Percentiles rank a stretch among this genome's conserved stretches.
These are phyloP conservation scores for Starmera amethionina DNA, from an alignment of 805 yeast genomes.

Conservation along the genomic window DNA sequence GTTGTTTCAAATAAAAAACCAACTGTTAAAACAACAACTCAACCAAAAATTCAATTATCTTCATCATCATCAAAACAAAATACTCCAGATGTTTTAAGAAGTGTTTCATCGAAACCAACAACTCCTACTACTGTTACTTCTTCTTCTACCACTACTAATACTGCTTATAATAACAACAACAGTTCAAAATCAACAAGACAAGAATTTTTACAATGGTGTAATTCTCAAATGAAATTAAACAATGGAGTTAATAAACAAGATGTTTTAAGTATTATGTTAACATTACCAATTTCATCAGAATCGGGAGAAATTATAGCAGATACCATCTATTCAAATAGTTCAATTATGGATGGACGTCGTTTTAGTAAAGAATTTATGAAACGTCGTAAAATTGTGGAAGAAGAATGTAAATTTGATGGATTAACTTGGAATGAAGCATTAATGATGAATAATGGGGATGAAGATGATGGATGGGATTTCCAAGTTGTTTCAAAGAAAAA, in stretches of 20 bases:
- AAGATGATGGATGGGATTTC: slow-evolving; percentile 49
- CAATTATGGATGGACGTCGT: slow-evolving; percentile 89
- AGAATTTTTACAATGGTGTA: slow-evolving; percentile 67
- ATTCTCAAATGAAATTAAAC: slow-evolving; percentile 56
- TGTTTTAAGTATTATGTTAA: slow-evolving; percentile 67
- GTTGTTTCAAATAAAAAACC: slow-evolving; percentile 17
- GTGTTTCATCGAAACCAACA: slow-evolving; percentile 22
- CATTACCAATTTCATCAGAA: slow-evolving; percentile 68
- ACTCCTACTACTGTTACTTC: slow-evolving; percentile 6
- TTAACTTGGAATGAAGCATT: slow-evolving; percentile 72
- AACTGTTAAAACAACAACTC: slow-evolving; percentile 2
- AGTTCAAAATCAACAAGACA: slow-evolving; percentile 31
- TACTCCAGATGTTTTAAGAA: slow-evolving; percentile 26
- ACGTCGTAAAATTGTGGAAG: slow-evolving; percentile 67
- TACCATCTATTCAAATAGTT: slow-evolving; percentile 78
- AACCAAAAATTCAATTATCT: slow-evolving; percentile 3
- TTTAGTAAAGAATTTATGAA: slow-evolving; percentile 86
- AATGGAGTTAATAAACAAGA: slow-evolving; percentile 71
- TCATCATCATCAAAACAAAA: slow-evolving; percentile 9
- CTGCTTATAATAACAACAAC: slow-evolving; percentile 1
- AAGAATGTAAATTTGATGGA: slow-evolving; percentile 29
- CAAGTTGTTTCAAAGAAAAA: slow-evolving; percentile 59
- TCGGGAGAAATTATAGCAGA: slow-evolving; percentile 84
- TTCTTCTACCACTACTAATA: slow-evolving; percentile 1
- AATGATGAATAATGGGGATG: slow-evolving; percentile 26